Evolutionary conservation across 116 monocot species (phyloP).

Genomic region (Posidonia oceanica): DNA sequence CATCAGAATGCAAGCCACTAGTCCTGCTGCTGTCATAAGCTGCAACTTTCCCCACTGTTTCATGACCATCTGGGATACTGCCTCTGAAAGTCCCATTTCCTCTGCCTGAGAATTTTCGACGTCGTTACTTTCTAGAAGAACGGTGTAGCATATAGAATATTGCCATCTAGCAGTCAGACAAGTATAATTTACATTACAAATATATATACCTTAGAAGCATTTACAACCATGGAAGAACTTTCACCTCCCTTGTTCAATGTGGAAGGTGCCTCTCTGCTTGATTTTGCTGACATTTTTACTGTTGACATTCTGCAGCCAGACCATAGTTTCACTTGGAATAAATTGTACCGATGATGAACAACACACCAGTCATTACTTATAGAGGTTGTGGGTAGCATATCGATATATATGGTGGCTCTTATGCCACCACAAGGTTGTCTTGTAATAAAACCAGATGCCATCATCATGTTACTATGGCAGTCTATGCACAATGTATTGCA

Average conservation of each 20-base stretch:
- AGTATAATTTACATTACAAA: neutral
- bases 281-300: slow-evolving; percentile 11
- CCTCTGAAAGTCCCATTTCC: slow-evolving; percentile 2
- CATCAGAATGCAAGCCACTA: slow-evolving; percentile 30
- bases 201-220: slow-evolving; percentile 15
- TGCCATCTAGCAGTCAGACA: neutral
- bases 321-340: slow-evolving; percentile 15
- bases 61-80: neutral
- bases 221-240: slow-evolving; percentile 1
- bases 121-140: neutral
- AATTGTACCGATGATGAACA: slow-evolving; percentile 6
- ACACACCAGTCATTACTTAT: neutral
- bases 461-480: neutral
- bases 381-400: neutral
- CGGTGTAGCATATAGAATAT: no score
- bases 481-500: no score
- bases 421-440: slow-evolving; percentile 12
- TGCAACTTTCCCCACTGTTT: slow-evolving; percentile 25
- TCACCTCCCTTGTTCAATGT: slow-evolving; percentile 8
- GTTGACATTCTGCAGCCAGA: slow-evolving; percentile 11
- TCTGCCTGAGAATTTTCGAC: slow-evolving; percentile 10
- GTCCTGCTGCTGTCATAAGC: slow-evolving; percentile 29
- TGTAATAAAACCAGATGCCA: slow-evolving; percentile 25
- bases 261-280: neutral
- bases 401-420: neutral